phyloP scores from a whole-genome alignment of 2,329 filamentous ascomycete genomes.

The Neurospora sp. region DNA sequence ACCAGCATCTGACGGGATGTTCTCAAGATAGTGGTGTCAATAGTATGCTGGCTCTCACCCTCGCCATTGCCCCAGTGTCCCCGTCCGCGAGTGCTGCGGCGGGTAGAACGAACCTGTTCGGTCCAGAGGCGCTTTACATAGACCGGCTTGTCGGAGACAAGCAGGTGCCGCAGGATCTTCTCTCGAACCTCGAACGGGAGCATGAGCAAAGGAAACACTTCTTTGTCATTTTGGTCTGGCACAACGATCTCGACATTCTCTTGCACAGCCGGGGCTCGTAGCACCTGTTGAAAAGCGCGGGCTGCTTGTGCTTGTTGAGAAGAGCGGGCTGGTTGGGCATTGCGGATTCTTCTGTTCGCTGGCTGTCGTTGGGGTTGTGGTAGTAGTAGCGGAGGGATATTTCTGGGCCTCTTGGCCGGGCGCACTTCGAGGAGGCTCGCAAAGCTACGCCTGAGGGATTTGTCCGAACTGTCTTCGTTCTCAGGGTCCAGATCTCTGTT shows the following conservation, averaged over 20 bases:
- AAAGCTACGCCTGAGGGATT: not conserved
- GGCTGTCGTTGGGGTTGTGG: not conserved
- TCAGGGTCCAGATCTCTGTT: not conserved
- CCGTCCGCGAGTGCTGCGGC: conserved; percentile 3
- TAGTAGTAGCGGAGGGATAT: not conserved
- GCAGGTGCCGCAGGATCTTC: conserved; percentile 23
- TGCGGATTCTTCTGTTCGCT: not conserved
- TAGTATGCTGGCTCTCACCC: conserved; percentile 7
- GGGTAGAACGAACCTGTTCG: conserved; percentile 4
- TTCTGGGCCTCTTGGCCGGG: not conserved
- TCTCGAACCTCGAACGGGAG: conserved; percentile 20
- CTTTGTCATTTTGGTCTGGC: too few species aligned
- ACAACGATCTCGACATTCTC: not conserved
- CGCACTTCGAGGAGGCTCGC: not conserved
- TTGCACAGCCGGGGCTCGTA: not conserved
- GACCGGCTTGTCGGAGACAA: conserved; percentile 22
- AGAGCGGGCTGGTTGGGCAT: not conserved
- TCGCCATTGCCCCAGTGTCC: not conserved
- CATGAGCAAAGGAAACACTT: too few species aligned
- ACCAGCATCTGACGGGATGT: conserved; percentile 24
- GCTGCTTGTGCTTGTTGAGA: not conserved
- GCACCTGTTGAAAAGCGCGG: not conserved
- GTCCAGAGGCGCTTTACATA: conserved; percentile 25
- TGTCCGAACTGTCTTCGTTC: not conserved
- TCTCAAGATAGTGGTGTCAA: conserved; percentile 29